phyloP scores from a whole-genome alignment of 2,329 filamentous ascomycete genomes.

The Zopfia rhizophila region DNA sequence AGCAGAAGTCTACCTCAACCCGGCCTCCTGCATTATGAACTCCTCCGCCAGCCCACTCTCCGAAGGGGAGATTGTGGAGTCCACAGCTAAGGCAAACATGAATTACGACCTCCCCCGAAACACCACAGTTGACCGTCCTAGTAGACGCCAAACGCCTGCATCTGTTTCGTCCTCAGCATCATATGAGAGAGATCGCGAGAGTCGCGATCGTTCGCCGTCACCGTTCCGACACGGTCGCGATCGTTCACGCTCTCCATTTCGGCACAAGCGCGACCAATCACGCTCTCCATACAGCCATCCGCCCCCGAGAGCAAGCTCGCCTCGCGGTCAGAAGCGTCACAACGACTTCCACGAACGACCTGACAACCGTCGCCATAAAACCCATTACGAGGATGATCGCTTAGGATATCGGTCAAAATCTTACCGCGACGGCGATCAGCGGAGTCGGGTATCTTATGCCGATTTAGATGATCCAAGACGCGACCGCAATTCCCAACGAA shows the following conservation, averaged over 20 bases:
- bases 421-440: conserved; percentile 18
- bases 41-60: conserved; percentile 41
- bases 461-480: conserved; percentile 60
- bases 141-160: conserved; percentile 39
- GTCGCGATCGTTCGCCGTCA: conserved; percentile 39
- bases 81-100: conserved; percentile 48
- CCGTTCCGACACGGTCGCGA: conserved; percentile 34
- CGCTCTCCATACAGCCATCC: conserved; percentile 63
- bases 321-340: conserved; percentile 67
- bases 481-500: too few species aligned
- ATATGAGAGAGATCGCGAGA: conserved; percentile 39
- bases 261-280: conserved; percentile 24
- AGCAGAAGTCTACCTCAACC: too few species aligned
- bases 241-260: conserved; percentile 20
- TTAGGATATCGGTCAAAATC: conserved; percentile 36
- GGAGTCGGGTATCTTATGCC: conserved; percentile 64
- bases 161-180: conserved; percentile 37
- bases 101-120: conserved; percentile 36
- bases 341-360: conserved; percentile 70
- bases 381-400: conserved; percentile 67
- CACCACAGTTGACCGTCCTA: conserved; percentile 46
- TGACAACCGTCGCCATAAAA: conserved; percentile 70
- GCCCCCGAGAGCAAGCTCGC: conserved; percentile 55
- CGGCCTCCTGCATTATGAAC: conserved; percentile 33
- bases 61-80: conserved; percentile 41